A percentile compares a stretch with the other conserved stretches of the same genome.
Evolutionary conservation across 2,329 filamentous ascomycete genomes (phyloP).

Genomic region (Hyphodiscus sp.): DNA sequence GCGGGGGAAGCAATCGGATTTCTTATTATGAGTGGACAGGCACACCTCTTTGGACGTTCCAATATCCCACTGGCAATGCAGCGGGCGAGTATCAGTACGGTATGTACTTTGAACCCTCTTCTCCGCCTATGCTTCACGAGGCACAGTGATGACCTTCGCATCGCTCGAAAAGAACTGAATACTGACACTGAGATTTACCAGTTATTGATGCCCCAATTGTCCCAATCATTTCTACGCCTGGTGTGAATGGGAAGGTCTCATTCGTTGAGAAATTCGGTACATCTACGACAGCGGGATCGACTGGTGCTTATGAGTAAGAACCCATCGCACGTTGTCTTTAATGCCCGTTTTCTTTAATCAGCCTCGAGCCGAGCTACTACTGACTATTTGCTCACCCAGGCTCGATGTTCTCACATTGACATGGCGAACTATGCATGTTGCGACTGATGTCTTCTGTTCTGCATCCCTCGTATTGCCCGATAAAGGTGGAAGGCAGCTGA

Average conservation of each 20-base stretch:
- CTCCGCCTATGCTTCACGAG: no score
- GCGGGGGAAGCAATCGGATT: constrained; percentile 16
- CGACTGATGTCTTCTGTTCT: constrained; percentile 63
- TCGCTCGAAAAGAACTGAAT: no score
- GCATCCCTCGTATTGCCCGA: constrained; percentile 59
- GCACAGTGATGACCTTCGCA: no score
- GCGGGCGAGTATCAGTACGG: constrained; percentile 55
- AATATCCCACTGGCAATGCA: constrained; percentile 43
- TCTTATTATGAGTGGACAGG: constrained; percentile 23
- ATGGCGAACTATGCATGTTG: constrained; percentile 54
- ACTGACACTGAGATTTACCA: no score
- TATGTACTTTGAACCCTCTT: no score
- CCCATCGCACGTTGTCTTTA: no score
- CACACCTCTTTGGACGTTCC: constrained; percentile 50
- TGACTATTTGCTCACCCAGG: constrained; percentile 43
- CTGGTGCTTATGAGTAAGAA: constrained; percentile 55
- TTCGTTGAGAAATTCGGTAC: constrained; percentile 53
- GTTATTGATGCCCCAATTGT: constrained; percentile 54
- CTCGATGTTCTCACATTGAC: constrained; percentile 45
- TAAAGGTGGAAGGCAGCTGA: constrained; percentile 56
- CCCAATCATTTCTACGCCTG: constrained; percentile 52
- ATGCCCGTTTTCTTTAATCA: no score
- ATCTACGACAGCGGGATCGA: constrained; percentile 52
- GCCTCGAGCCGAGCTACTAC: no score
- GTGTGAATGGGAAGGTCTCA: constrained; percentile 53